A percentile compares a stretch with the other conserved stretches of the same genome.
Evolutionary conservation across 177 flowering plant genomes (phyloP).

Genomic region (Tripterygium wilfordii): DNA sequence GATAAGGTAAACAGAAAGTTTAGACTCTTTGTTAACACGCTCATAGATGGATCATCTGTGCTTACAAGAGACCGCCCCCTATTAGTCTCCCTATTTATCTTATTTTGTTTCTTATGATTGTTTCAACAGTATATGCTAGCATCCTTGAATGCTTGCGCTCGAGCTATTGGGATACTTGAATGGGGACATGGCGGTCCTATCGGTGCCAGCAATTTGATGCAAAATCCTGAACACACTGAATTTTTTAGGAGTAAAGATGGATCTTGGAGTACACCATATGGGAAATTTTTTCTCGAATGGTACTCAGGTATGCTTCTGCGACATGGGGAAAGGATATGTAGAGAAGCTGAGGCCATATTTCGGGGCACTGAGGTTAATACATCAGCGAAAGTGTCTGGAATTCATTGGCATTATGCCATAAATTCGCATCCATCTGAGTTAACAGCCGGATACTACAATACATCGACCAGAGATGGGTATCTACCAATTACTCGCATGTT

Average conservation of each 20-base stretch:
- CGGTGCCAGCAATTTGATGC: conserved; percentile 34
- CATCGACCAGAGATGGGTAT: conserved; percentile 53
- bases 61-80: background rate
- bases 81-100: background rate
- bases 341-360: conserved; percentile 48
- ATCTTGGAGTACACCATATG: conserved; percentile 57
- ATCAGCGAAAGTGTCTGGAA: conserved; percentile 48
- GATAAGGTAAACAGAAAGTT: conserved; percentile 43
- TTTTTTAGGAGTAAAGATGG: conserved; percentile 46
- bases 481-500: conserved; percentile 55
- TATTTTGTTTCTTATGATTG: background rate
- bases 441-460: conserved; percentile 68
- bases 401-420: conserved; percentile 56
- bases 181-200: conserved; percentile 57
- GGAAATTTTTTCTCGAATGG: conserved; percentile 67
- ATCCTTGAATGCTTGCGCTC: conserved; percentile 50
- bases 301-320: conserved; percentile 58
- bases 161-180: conserved; percentile 37
- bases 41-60: background rate
- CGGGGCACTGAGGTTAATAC: conserved; percentile 32
- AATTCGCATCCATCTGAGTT: conserved; percentile 59
- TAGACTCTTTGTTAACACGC: background rate
- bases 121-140: conserved; percentile 60
- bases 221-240: conserved; percentile 34
- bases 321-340: conserved; percentile 66